Conservation (phyloP, 441 rosid species). For the Erodium trifolium region DNA sequence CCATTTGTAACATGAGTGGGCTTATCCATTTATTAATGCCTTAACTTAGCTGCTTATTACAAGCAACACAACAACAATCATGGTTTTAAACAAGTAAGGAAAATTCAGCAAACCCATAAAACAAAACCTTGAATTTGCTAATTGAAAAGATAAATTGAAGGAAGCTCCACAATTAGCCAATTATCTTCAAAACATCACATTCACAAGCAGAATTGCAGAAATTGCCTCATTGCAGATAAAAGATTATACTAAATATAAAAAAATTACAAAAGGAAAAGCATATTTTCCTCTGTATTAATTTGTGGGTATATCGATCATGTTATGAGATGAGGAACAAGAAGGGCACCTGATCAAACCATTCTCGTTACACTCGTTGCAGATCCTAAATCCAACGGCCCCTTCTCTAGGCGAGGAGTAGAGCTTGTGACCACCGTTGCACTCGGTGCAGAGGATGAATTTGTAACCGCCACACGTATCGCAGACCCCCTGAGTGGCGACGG, state of each 20-base stretch:
- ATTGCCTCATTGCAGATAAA: not conserved
- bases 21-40: not conserved
- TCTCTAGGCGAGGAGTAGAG: slow-evolving; percentile 32
- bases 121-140: not conserved
- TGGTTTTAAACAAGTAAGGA: not conserved
- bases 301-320: not conserved
- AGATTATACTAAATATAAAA: not conserved
- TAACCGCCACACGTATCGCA: slow-evolving; percentile 48
- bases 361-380: slow-evolving; percentile 46
- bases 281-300: not conserved
- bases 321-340: slow-evolving; percentile 38
- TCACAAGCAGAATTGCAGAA: not conserved
- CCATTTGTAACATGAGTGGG: not conserved
- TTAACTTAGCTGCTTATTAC: not conserved
- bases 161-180: not conserved
- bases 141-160: too few relatives aligned
- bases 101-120: not conserved
- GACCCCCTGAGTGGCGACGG: slow-evolving; percentile 24
- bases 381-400: slow-evolving; percentile 30
- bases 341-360: slow-evolving; percentile 61
- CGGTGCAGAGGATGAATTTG: slow-evolving; percentile 38
- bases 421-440: slow-evolving; percentile 58
- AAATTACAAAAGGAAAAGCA: not conserved
- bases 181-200: not conserved
- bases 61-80: not conserved